These are phyloP conservation scores for Calonectria naviculata DNA, from an alignment of 2,329 filamentous ascomycete genomes.

Conservation along the genomic window DNA sequence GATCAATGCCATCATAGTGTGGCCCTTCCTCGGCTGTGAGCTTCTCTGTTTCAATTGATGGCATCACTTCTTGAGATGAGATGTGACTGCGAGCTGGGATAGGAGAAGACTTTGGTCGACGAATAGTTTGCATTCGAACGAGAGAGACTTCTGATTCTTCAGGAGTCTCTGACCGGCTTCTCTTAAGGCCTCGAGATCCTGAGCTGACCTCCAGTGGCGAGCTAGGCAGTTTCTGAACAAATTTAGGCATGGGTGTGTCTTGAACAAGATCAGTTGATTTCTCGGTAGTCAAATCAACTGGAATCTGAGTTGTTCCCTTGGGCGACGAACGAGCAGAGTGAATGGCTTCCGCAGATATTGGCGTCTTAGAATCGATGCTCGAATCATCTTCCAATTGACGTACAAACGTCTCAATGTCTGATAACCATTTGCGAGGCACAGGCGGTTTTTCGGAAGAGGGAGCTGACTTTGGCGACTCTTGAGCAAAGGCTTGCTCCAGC, in stretches of 20 bases:
- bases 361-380: conserved; percentile 30
- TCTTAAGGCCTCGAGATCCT: conserved; percentile 19
- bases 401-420: conserved; percentile 27
- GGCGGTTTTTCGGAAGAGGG: conserved; percentile 8
- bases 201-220: conserved; percentile 17
- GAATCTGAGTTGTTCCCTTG: conserved; percentile 15
- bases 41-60: conserved; percentile 34
- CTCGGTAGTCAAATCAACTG: conserved; percentile 26
- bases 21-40: conserved; percentile 18
- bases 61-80: conserved; percentile 1
- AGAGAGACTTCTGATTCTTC: conserved; percentile 7
- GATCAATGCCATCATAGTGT: conserved; percentile 48
- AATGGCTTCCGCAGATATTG: conserved; percentile 29
- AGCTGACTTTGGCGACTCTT: background rate
- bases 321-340: conserved; percentile 39
- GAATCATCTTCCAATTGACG: conserved; percentile 32
- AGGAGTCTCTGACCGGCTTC: conserved; percentile 22
- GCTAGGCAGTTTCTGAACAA: conserved; percentile 28
- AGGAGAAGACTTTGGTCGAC: background rate
- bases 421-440: conserved; percentile 20
- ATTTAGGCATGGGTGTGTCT: conserved; percentile 4
- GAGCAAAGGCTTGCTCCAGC: conserved; percentile 6
- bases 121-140: background rate
- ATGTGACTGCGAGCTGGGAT: background rate
- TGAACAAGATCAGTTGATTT: background rate